Evolutionary conservation across 805 yeast species (phyloP), one percentile per base, ranked within the genome.

Genomic region (Alloascoidea africana): DNA sequence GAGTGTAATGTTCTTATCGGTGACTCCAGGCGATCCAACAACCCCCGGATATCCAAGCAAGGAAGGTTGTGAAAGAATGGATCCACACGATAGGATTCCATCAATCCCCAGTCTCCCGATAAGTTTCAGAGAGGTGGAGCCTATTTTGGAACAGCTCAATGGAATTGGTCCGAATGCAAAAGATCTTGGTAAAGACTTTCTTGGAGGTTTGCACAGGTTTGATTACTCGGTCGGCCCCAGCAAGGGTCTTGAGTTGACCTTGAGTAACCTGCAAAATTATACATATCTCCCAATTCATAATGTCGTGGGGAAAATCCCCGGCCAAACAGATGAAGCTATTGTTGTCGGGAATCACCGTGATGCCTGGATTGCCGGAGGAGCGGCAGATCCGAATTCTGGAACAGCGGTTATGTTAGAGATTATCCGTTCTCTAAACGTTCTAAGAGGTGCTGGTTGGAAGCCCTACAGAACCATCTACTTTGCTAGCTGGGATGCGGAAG

Each of bases 401-500:
- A 66, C 81, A 14, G 76, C 86, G 1, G 71, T 65, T 0, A 42
- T 77, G 44, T 53, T 80, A 33, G 89, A 80, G 51, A 56, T 80
- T 33, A 74, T 76, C 4, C 61, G 82, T 36, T 75, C 70, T 1
- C 59, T 78, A 27, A 68, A 72, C 16, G 68, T 62, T 34, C 58
- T 80, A 38, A 43, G 53, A 19, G 58, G 65, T 42, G 38, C 44
- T 13, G 85, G 84, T 5, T 83, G 87, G 87, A 69, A 66, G 48
- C 93, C 93, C 6, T 53, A 69, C 37, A 62, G 91, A 48, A 70
- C 86, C 0, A 76, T 84, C 16, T 63, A 71, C 39, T 61, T 84
- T 35, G 77, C 78, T 0, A 73, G 81, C 18, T 84, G 86, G 86
- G 94, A 84, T 55, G 93, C 83, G 23, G 86, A 76, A 45, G 84